Base-by-base conservation (phyloP, 306 rosid genomes). In the Prosopis cineraria region DNA sequence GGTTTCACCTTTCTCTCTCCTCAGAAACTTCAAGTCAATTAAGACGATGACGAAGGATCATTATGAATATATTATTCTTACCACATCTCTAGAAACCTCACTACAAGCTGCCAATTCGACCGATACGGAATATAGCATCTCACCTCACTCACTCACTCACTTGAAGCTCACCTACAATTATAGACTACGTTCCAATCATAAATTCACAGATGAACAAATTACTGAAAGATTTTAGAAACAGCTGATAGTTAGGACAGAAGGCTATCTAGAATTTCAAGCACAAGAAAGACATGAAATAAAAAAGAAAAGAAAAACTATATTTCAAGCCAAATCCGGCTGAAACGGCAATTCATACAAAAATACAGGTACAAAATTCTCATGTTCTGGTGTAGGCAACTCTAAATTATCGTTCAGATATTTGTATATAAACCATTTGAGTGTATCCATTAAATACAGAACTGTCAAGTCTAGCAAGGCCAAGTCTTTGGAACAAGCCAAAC, bases 381-480 rank as follows among this genome's bases (percentile, higher is more conserved):
- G 72, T 75, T 79, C 72, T 72, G 50, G 72, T 80, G 88, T 62
- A 70, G 76, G 68, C 29, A 81, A 84, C 63, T 70, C 79, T 70
- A 80, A 78, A 72, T 87, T 80, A 87, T 85, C 78, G 87, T 84
- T 86, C 73, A 68, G 96, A 91, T 88, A 96, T 89, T 93, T 96
- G 88, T 81, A 96, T 67, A 87, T 96, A 93, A 85, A 86, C 98
- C 98, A 96, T 90, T 83, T 96, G 99, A 72, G 99, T 96, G 85
- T 96, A 96, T 77, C 99, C 99, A 70, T 90, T 93, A 86, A 96
- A 96, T 84, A 96, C 96, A 87, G 94, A 87, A 45, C 67, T 81
- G 77, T 91, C 98, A 43, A 96, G 85, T 43, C 85, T 58, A 60
- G 90, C 76, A 68, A 96, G 80, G 78, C 98, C 99, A 72, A 96